Conservation (phyloP, 768 basidiomycete genomes). For the Megacollybia marginata region DNA sequence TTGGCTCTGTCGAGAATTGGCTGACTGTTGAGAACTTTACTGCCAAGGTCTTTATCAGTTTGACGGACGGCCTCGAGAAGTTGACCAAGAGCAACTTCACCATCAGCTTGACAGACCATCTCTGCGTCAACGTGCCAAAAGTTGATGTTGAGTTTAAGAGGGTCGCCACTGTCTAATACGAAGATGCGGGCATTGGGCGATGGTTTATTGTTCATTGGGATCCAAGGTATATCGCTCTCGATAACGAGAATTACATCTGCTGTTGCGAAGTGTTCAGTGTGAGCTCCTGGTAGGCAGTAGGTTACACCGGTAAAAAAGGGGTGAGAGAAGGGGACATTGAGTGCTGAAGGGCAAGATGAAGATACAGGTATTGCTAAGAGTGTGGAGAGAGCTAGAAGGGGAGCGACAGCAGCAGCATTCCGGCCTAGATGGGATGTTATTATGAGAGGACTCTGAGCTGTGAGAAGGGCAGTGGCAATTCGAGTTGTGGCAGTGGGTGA, state of each 20-base stretch:
- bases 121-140: constrained; percentile 50
- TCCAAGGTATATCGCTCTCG: constrained; percentile 66
- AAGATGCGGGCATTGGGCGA: constrained; percentile 40
- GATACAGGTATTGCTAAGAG: constrained; percentile 50
- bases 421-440: constrained; percentile 59
- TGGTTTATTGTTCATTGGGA: constrained; percentile 41
- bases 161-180: constrained; percentile 55
- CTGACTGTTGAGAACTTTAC: not conserved
- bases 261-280: constrained; percentile 36
- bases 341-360: constrained; percentile 38
- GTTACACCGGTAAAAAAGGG: constrained; percentile 46
- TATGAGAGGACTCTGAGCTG: constrained; percentile 50
- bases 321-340: constrained; percentile 52
- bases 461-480: constrained; percentile 42
- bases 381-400: constrained; percentile 41
- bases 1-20: not conserved
- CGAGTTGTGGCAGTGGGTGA: constrained; percentile 25
- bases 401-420: constrained; percentile 35
- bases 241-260: constrained; percentile 61
- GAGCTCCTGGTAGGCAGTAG: constrained; percentile 36
- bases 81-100: constrained; percentile 42
- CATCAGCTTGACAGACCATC: constrained; percentile 51
- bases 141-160: constrained; percentile 44
- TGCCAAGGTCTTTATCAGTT: not conserved
- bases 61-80: constrained; percentile 24